Conservation (phyloP, 2,329 filamentous ascomycete genomes). For the Thelonectria rubi region DNA sequence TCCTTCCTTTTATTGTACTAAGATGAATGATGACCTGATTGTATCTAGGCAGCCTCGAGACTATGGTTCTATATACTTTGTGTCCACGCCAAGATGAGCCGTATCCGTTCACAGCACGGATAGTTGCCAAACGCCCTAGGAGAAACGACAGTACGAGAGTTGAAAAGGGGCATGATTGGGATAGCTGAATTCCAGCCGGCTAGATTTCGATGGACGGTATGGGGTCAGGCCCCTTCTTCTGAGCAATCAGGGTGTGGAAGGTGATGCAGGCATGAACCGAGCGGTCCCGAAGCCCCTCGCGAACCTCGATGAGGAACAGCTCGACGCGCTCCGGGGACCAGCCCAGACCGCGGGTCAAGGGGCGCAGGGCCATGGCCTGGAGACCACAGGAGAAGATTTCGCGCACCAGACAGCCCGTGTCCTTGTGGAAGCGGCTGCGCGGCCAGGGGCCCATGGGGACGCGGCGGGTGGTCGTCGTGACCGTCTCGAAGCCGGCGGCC, state of each 20-base stretch:
- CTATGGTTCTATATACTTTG: no score
- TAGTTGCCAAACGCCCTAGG: no score
- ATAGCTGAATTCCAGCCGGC: no score
- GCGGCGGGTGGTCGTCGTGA: background rate
- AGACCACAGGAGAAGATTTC: conserved; percentile 38
- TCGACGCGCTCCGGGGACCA: conserved; percentile 45
- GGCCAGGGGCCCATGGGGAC: conserved; percentile 7
- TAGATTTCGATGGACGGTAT: background rate
- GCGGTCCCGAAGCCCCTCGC: conserved; percentile 41
- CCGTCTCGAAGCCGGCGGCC: background rate
- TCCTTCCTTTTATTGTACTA: no score
- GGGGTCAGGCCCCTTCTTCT: background rate
- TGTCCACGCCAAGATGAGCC: no score
- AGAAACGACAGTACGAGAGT: no score
- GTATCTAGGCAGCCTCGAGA: no score
- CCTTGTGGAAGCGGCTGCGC: background rate
- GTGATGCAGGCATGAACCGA: conserved; percentile 10
- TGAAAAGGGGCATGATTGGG: no score
- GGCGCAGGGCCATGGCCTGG: conserved; percentile 42
- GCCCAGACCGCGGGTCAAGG: conserved; percentile 44
- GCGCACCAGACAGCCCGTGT: conserved; percentile 25
- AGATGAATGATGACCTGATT: no score
- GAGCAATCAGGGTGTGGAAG: conserved; percentile 10
- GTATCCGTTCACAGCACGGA: no score
- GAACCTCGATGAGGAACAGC: conserved; percentile 42